phyloP scores from a whole-genome alignment of 192 early-diverging fungal species.

The Ambispora gerdemannii region DNA sequence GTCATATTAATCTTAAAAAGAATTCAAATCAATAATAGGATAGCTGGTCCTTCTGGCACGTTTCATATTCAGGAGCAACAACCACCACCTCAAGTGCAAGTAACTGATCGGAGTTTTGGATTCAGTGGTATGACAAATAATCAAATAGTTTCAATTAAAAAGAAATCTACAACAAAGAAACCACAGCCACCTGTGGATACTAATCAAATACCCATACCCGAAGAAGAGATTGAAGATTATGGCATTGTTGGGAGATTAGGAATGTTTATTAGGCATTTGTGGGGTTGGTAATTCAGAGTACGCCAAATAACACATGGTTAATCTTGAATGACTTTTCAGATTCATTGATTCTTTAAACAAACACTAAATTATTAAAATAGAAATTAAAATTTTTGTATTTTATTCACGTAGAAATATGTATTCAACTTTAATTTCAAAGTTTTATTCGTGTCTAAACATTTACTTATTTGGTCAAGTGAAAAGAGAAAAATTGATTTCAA shows the following conservation, averaged over 20 bases:
- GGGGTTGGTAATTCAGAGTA: neutral
- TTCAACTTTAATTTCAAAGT: too few species aligned
- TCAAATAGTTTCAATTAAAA: neutral
- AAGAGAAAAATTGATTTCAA: neutral
- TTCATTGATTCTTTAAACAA: too few species aligned
- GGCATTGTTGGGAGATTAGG: neutral
- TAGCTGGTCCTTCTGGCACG: too few species aligned
- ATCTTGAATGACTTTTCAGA: too few species aligned
- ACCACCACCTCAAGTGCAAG: neutral
- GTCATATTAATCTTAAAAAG: too few species aligned
- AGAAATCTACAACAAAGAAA: neutral
- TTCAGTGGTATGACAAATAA: neutral
- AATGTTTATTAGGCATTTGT: neutral
- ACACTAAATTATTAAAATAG: too few species aligned
- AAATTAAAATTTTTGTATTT: too few species aligned
- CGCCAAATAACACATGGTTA: too few species aligned
- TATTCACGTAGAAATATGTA: too few species aligned
- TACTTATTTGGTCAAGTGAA: neutral
- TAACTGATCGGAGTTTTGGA: neutral
- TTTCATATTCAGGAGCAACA: too few species aligned
- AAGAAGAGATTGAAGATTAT: neutral
- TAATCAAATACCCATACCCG: neutral
- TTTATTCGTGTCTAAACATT: too few species aligned
- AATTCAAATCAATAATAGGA: too few species aligned
- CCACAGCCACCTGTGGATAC: neutral